These are phyloP conservation scores for Penicillium corylophilum DNA, from an alignment of 2,329 filamentous ascomycete species.

Conservation along the genomic window DNA sequence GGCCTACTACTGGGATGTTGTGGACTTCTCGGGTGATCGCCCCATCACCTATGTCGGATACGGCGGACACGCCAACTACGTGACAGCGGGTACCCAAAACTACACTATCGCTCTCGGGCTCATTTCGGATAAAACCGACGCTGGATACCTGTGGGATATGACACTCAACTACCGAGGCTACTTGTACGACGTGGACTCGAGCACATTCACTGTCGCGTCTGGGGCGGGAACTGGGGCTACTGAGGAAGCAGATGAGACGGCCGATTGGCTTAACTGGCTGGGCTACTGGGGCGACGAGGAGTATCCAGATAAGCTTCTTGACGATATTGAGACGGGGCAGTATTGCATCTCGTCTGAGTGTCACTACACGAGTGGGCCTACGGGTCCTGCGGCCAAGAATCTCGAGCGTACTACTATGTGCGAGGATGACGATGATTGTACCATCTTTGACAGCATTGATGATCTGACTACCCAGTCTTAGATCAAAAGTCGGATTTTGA, in stretches of 20 bases:
- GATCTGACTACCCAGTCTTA: constrained; percentile 4
- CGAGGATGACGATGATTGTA: constrained; percentile 5
- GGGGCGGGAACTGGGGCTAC: constrained; percentile 2
- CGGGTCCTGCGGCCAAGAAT: constrained; percentile 4
- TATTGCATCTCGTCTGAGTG: constrained; percentile 5
- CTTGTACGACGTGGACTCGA: background rate
- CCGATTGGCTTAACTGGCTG: constrained; percentile 3
- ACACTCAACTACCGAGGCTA: constrained; percentile 7
- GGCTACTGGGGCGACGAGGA: constrained; percentile 1
- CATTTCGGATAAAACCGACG: constrained; percentile 2
- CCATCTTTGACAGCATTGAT: constrained; percentile 1
- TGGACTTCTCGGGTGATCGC: constrained; percentile 3
- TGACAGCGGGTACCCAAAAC: constrained; percentile 3
- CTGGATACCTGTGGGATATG: constrained; percentile 4
- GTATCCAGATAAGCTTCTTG: constrained; percentile 1
- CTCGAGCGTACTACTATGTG: constrained; percentile 3
- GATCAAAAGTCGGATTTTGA: background rate
- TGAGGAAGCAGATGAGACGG: constrained; percentile 1
- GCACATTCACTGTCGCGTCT: background rate
- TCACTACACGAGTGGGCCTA: constrained; percentile 4
- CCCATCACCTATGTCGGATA: constrained; percentile 6
- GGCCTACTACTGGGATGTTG: constrained; percentile 6
- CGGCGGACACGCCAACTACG: constrained; percentile 5
- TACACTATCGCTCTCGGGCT: constrained; percentile 3
- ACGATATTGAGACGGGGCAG: constrained; percentile 5